Base-by-base conservation (phyloP, 2,329 filamentous ascomycete genomes). In the Onygenales sp. region DNA sequence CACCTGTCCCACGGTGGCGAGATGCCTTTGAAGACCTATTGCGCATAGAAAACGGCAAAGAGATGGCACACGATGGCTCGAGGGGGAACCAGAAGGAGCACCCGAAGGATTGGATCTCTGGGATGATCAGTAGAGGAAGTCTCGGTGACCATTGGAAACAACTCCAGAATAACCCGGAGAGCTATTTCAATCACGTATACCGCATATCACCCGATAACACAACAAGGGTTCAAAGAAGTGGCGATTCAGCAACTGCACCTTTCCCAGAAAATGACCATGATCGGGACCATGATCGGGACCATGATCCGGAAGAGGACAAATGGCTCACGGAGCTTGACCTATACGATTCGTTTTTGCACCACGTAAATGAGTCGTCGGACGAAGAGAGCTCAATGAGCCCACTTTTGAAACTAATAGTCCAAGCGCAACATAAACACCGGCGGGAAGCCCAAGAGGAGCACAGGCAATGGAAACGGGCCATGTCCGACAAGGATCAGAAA, bases 1-100 rank as follows among this genome's bases (percentile, higher is more conserved):
- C 47, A 2, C 57, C 54, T 1, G 67, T 70, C 49, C 68, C 70
- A 0, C 70, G 71, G 34, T 82, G 80, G 79, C 72, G 77, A 13
- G 75, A 77, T 49, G 80, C 81, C 0, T 83, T 81, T 58, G 79
- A 83, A 59, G 81, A 84, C 58, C 70, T 84, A 8, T 58, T 83
- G 13, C 72, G 72, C 47, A 67, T 78, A 2, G 68, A 75, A 50
- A 74, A 74, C 51, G 72, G 71, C 21, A 66, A 70, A 52, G 61
- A 66, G 27, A 70, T 75, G 67, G 61, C 74, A 6, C 68, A 73
- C 42, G 62, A 56, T 31, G 62, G 66, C 27, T 48, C 57, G 2
- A 51, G 60, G 6, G 54, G 62, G 2, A 58, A 54, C 14, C 66
- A 61, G 40, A 57, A 57, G 4, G 65, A 71, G 55, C 60, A 63